A percentile compares a stretch with the other conserved stretches of the same genome.
phyloP scores from a whole-genome alignment of 805 yeast species.

The Hanseniaspora lachancei region DNA sequence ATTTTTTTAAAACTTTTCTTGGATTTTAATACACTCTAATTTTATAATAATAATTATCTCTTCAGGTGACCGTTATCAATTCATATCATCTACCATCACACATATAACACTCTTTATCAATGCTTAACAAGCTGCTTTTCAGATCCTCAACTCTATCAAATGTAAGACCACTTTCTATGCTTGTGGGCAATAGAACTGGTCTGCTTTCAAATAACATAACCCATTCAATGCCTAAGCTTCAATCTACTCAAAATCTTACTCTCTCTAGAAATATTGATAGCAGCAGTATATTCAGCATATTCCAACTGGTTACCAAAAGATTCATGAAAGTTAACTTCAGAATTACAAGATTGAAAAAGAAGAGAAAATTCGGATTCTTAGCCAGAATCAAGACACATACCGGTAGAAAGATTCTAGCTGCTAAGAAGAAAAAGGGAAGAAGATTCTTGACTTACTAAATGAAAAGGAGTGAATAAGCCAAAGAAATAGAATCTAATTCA shows the following conservation, averaged over 20 bases:
- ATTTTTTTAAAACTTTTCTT: too few relatives aligned
- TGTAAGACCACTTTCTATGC: conserved; percentile 11
- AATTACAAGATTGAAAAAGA: conserved; percentile 43
- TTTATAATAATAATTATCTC: too few relatives aligned
- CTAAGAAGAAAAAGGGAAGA: conserved; percentile 79
- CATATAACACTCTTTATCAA: neutral
- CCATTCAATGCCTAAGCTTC: neutral
- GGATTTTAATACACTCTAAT: too few relatives aligned
- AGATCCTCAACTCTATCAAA: neutral
- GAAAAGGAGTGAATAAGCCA: too few relatives aligned
- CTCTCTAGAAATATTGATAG: neutral
- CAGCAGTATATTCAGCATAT: neutral
- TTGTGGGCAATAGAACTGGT: conserved; percentile 8
- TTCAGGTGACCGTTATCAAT: too few relatives aligned
- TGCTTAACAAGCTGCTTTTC: neutral
- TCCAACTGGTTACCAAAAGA: conserved; percentile 2
- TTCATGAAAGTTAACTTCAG: conserved; percentile 7
- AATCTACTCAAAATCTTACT: neutral
- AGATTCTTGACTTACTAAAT: conserved; percentile 78
- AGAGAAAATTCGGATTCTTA: conserved; percentile 79
- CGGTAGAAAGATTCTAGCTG: conserved; percentile 65
- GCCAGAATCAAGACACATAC: conserved; percentile 62
- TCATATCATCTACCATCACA: neutral
- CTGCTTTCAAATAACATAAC: neutral
- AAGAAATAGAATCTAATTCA: neutral